phyloP scores from a whole-genome alignment of 2,329 filamentous ascomycete species.

The Coccinonectria pachysandricola region DNA sequence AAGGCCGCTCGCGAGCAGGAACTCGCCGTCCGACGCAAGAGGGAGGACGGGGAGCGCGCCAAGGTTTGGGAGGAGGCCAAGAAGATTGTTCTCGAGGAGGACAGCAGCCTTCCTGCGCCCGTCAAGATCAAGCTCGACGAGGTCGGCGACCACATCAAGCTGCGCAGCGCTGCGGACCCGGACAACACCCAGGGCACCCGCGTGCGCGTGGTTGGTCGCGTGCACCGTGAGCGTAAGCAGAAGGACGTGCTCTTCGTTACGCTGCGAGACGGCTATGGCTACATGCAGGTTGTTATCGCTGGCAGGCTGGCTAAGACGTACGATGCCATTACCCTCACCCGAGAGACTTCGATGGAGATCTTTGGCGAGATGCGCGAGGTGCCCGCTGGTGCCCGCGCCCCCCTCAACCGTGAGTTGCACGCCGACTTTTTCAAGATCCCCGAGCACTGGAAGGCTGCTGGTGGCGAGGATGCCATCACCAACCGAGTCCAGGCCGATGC shows the following conservation, averaged over 20 bases:
- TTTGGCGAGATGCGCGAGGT: conserved; percentile 74
- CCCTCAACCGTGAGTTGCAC: conserved; percentile 77
- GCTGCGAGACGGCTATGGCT: conserved; percentile 64
- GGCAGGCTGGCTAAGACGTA: conserved; percentile 78
- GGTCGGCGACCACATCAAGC: conserved; percentile 19
- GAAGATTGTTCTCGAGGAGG: conserved; percentile 37
- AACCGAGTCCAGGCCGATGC: conserved; percentile 52
- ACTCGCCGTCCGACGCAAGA: conserved; percentile 10
- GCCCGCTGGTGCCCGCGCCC: conserved; percentile 65
- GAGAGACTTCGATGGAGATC: conserved; percentile 73
- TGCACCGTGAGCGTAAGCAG: conserved; percentile 72
- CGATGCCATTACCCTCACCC: conserved; percentile 72
- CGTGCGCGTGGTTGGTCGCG: conserved; percentile 71
- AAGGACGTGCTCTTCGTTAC: conserved; percentile 81
- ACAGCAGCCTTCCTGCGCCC: conserved; percentile 61
- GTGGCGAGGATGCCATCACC: conserved; percentile 84
- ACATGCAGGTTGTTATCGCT: conserved; percentile 11
- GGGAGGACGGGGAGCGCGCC: conserved; percentile 11
- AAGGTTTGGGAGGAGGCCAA: conserved; percentile 19
- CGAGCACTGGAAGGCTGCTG: conserved; percentile 55
- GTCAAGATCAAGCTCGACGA: conserved; percentile 63
- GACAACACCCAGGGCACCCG: conserved; percentile 30
- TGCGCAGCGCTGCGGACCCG: conserved; percentile 23
- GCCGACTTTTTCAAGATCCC: conserved; percentile 82
- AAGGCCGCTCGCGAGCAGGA: conserved; percentile 20